phyloP scores from a whole-genome alignment of 768 basidiomycete genomes.

The Tricholoma sp. region DNA sequence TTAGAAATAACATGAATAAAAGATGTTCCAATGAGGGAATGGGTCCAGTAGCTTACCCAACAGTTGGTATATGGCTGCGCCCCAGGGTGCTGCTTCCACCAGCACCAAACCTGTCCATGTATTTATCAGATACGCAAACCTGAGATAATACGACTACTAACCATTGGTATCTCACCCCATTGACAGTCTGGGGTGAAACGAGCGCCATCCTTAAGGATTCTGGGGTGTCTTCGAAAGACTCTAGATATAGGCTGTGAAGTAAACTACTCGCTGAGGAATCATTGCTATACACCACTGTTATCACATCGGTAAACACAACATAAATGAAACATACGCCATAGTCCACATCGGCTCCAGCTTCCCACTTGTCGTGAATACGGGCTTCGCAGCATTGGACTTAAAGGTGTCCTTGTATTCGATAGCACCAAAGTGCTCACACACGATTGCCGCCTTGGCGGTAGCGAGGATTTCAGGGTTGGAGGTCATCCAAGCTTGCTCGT shows the following conservation, averaged over 20 bases:
- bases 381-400: conserved; percentile 6
- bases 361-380: conserved; percentile 21
- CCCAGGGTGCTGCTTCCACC: conserved; percentile 25
- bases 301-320: neutral
- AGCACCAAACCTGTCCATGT: conserved; percentile 19
- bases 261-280: conserved; percentile 16
- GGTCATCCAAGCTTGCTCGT: conserved; percentile 24
- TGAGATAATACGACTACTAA: neutral
- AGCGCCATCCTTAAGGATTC: conserved; percentile 23
- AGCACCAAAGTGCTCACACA: conserved; percentile 27
- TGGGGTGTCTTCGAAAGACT: conserved; percentile 22
- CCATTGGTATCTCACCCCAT: conserved; percentile 16
- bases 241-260: conserved; percentile 20
- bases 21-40: too few relatives aligned
- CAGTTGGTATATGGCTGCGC: conserved; percentile 20
- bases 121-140: neutral
- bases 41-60: conserved; percentile 13
- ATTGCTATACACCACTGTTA: conserved; percentile 12
- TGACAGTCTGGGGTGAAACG: conserved; percentile 21
- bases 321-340: conserved; percentile 18
- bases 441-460: conserved; percentile 23
- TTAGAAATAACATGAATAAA: neutral
- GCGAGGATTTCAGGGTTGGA: conserved; percentile 17
- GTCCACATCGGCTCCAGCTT: conserved; percentile 28
- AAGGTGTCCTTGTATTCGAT: conserved; percentile 25